Percentiles rank a stretch among this genome's conserved stretches.
These are phyloP conservation scores for Pistacia atlantica DNA, from an alignment of 345 rosid species.

Conservation along the genomic window DNA sequence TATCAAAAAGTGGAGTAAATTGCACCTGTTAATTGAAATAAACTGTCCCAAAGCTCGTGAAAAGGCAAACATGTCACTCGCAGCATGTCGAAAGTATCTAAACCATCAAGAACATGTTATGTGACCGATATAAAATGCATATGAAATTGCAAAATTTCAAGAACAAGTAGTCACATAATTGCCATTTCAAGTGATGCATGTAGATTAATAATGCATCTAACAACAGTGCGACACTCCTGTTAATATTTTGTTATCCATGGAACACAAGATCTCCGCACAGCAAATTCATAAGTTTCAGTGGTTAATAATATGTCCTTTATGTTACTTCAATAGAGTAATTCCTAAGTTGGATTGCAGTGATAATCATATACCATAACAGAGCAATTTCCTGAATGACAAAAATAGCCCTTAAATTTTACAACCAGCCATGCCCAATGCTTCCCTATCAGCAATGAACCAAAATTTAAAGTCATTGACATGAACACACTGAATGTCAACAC, in stretches of 20 bases:
- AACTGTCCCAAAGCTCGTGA: constrained; percentile 52
- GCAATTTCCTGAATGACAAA: too few relatives aligned
- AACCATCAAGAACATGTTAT: constrained; percentile 18
- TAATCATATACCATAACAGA: too few relatives aligned
- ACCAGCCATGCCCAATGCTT: background rate
- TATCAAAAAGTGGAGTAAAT: background rate
- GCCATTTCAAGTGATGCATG: background rate
- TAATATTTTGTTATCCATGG: background rate
- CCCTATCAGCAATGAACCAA: background rate
- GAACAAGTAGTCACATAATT: constrained; percentile 2
- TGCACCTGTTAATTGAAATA: constrained; percentile 48
- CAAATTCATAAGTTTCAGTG: background rate
- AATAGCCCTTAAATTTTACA: background rate
- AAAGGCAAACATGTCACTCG: constrained; percentile 48
- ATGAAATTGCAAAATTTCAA: background rate
- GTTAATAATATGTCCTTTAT: background rate
- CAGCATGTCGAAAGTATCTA: constrained; percentile 55
- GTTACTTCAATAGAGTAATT: background rate
- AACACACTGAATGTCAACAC: background rate
- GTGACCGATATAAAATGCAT: background rate
- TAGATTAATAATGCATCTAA: background rate
- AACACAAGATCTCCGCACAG: background rate
- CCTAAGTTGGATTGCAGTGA: too few relatives aligned
- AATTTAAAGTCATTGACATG: background rate
- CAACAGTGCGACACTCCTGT: background rate